Evolutionary conservation across 2,329 filamentous ascomycete species (phyloP).

Genomic region (Beauveria sp.): DNA sequence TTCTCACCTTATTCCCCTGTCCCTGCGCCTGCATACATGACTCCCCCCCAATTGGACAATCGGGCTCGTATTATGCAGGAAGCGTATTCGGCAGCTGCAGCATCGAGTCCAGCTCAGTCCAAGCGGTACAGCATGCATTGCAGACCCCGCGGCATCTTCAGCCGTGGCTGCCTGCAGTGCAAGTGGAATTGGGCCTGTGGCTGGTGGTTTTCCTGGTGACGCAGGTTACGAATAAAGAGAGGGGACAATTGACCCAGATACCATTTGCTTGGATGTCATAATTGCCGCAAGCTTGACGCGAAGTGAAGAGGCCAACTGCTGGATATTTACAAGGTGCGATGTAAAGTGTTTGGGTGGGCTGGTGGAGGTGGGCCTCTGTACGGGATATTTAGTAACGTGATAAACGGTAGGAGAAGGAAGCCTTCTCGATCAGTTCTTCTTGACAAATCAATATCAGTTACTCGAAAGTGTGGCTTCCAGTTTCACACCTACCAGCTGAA

Average conservation of each 20-base stretch:
- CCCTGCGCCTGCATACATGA: neutral
- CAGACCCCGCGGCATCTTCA: constrained; percentile 1
- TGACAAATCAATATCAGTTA: too few relatives aligned
- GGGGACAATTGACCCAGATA: neutral
- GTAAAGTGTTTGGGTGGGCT: neutral
- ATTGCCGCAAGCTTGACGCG: neutral
- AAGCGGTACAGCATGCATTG: neutral
- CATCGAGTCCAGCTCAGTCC: neutral
- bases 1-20: neutral
- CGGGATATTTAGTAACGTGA: too few relatives aligned
- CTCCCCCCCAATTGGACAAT: neutral
- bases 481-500: too few relatives aligned
- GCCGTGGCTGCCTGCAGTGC: neutral
- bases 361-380: neutral
- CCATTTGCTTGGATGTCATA: neutral
- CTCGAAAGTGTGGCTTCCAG: too few relatives aligned
- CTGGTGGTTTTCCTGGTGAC: neutral
- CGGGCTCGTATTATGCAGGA: neutral
- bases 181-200: neutral
- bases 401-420: too few relatives aligned
- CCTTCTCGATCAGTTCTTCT: too few relatives aligned
- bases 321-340: neutral
- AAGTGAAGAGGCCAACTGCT: neutral
- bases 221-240: neutral
- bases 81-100: neutral